Evolutionary conservation across 805 yeast genomes (phyloP).

Genomic region (Suhomyces pyralidae): DNA sequence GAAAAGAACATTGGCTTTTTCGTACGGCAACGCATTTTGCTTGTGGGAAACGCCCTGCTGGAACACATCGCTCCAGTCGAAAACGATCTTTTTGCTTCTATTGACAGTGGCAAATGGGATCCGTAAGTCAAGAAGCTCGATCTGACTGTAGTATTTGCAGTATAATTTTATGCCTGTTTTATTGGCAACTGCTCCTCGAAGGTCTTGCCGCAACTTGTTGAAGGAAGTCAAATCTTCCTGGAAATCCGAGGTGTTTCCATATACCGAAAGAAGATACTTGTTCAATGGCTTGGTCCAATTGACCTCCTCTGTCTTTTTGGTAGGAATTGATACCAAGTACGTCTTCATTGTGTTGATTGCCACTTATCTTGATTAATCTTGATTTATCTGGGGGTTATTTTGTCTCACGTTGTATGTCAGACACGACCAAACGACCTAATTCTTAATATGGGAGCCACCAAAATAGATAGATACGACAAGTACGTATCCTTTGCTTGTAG

Average conservation of each 20-base stretch:
- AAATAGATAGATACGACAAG: too few relatives aligned
- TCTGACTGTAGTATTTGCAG: constrained; percentile 72
- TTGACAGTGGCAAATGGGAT: constrained; percentile 61
- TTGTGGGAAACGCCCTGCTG: constrained; percentile 43
- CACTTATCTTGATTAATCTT: background rate
- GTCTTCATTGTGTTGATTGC: constrained; percentile 15
- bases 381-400: background rate
- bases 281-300: constrained; percentile 67
- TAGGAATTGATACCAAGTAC: constrained; percentile 17
- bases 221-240: constrained; percentile 53
- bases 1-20: constrained; percentile 80
- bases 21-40: constrained; percentile 84
- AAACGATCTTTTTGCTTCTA: constrained; percentile 46
- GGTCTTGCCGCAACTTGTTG: constrained; percentile 58
- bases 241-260: constrained; percentile 61
- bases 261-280: constrained; percentile 54
- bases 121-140: constrained; percentile 76
- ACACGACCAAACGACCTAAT: background rate
- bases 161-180: constrained; percentile 50
- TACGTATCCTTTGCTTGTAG: too few relatives aligned
- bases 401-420: background rate
- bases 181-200: constrained; percentile 47
- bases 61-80: constrained; percentile 82
- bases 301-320: constrained; percentile 50
- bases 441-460: too few relatives aligned